Percentiles rank a stretch among this genome's conserved stretches.
phyloP scores from a whole-genome alignment of 139 green algal species.

The Chara braunii region DNA sequence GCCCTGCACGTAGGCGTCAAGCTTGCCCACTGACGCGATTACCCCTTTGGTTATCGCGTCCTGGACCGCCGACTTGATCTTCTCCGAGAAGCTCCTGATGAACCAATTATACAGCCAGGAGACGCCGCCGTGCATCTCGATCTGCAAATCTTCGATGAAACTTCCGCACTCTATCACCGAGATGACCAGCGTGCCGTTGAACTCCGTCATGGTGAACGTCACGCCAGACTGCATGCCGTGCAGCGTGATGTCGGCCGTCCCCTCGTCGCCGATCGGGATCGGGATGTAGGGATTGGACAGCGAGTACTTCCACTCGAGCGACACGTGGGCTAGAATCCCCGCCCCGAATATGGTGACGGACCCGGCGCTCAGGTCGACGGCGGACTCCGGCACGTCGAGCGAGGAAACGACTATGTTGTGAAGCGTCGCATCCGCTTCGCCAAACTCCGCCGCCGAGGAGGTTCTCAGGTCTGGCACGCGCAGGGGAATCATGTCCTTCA shows the following conservation, averaged over 20 bases:
- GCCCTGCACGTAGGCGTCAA: slow-evolving; percentile 17
- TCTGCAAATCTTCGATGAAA: slow-evolving; percentile 24
- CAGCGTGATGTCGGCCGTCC: slow-evolving; percentile 3
- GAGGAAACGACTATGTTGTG: background rate
- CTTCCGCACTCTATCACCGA: slow-evolving; percentile 7
- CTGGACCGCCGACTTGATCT: slow-evolving; percentile 21
- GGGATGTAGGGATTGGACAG: background rate
- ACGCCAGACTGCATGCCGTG: slow-evolving; percentile 23
- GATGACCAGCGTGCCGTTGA: slow-evolving; percentile 13
- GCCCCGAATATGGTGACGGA: slow-evolving; percentile 23
- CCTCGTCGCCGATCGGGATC: background rate
- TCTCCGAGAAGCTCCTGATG: slow-evolving; percentile 7
- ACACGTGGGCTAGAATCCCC: slow-evolving; percentile 9
- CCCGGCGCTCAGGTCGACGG: background rate
- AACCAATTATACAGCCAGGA: slow-evolving; percentile 34
- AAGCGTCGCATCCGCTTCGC: background rate
- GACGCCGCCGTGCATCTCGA: slow-evolving; percentile 21
- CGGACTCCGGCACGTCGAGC: background rate
- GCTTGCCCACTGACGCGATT: background rate
- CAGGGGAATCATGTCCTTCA: slow-evolving; percentile 13
- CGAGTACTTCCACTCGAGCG: slow-evolving; percentile 4
- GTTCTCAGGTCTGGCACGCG: background rate
- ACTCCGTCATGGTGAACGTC: background rate
- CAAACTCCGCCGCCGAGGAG: background rate
- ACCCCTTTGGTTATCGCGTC: slow-evolving; percentile 1